Base-by-base conservation (phyloP, 768 basidiomycete genomes). In the Trametes cubensis region DNA sequence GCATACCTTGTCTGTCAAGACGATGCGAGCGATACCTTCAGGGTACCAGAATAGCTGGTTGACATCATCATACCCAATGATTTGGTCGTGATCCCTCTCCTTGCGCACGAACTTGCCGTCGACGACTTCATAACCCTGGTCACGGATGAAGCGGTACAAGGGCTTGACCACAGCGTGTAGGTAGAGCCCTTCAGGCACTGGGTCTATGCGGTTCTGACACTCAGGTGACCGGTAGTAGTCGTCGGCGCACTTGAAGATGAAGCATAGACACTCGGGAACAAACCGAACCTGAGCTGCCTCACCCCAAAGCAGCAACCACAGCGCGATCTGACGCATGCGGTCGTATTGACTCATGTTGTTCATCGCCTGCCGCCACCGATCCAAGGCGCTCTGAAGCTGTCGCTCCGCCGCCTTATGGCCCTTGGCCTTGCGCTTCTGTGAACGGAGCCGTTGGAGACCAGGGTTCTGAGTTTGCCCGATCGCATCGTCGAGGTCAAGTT, bases 11-110 rank as follows among this genome's bases (percentile, higher is more conserved):
- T 98, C 94, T 18, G 78, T 83, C 44, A 98, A 81, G 2, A 87
- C 85, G 69, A 99, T 98, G 30, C 93, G 81, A 11, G 95, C 92
- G 69, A 99, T 95, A 34, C 97, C 97, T 66, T 99, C 97, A 3
- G 96, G 97, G 74, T 98, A 99, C 97, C 96, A 99, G 76, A 99
- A 99, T 49, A 99, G 78, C 74, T 99, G 96, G 73, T 99, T 99
- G 65, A 98, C 90, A 76, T 99, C 97, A 74, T 99, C 97, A 70
- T 99, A 99, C 4, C 97, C 97, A 70, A 99, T 96, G 70, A 98
- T 95, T 63, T 87, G 82, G 51, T 93, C 87, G 71, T 98, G 97
- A 70, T 99, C 97, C 72, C 81, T 81, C 80, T 99, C 97, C 71
- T 91, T 83, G 71, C 94, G 83, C 45, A 98, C 90, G 74, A 96